These are phyloP conservation scores for Aspergillus neotritici DNA, from an alignment of 2,329 filamentous ascomycete genomes.

Conservation along the genomic window DNA sequence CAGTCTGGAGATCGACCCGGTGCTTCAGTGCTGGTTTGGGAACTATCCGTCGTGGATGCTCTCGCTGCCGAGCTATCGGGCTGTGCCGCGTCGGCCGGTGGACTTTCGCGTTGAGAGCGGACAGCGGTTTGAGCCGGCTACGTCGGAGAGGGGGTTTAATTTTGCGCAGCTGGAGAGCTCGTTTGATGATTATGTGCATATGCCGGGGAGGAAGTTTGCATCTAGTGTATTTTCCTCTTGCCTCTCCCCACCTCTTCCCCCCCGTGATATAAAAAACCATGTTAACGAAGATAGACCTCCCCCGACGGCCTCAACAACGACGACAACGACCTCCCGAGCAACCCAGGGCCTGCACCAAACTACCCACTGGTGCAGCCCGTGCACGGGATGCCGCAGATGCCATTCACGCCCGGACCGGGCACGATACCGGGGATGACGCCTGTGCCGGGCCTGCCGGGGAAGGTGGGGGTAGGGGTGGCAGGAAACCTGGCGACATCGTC, in stretches of 20 bases:
- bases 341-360: conserved; percentile 6
- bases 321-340: conserved; percentile 8
- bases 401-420: background rate
- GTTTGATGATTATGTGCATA: conserved; percentile 43
- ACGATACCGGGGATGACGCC: background rate
- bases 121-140: conserved; percentile 39
- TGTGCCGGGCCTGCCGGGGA: background rate
- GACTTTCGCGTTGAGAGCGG: conserved; percentile 41
- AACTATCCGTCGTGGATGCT: conserved; percentile 40
- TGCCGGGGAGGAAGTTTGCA: conserved; percentile 41
- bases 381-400: background rate
- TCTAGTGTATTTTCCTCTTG: conserved; percentile 14
- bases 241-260: background rate
- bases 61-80: conserved; percentile 34
- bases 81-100: conserved; percentile 31
- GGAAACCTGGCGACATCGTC: background rate
- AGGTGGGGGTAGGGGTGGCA: background rate
- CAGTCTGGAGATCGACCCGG: conserved; percentile 40
- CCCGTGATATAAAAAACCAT: background rate
- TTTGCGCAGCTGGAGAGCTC: conserved; percentile 39
- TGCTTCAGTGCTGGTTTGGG: conserved; percentile 38
- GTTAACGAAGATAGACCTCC: conserved; percentile 10
- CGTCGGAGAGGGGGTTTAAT: conserved; percentile 38
- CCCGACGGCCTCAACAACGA: conserved; percentile 11
- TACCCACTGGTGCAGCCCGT: conserved; percentile 9